These are phyloP conservation scores for Aspergillus chevalieri DNA, from an alignment of 2,329 filamentous ascomycete species.

Conservation along the genomic window DNA sequence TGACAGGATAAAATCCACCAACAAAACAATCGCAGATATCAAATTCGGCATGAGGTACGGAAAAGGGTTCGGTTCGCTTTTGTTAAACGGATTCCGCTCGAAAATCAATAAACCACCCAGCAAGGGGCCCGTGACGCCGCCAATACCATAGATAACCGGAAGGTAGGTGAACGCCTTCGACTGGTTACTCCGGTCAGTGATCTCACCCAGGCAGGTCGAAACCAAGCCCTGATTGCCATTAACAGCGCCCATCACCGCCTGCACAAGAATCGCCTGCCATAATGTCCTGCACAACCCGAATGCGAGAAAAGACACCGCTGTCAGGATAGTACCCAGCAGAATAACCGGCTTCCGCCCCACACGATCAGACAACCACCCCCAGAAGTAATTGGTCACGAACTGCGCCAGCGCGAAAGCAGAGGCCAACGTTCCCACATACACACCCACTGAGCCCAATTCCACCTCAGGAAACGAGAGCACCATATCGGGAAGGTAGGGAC, in stretches of 20 bases:
- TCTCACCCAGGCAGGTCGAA: conserved; percentile 86
- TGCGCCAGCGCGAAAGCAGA: conserved; percentile 90
- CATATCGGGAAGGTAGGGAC: conserved; percentile 92
- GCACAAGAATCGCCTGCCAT: conserved; percentile 78
- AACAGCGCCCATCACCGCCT: conserved; percentile 82
- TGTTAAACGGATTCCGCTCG: conserved; percentile 51
- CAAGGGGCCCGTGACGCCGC: conserved; percentile 85
- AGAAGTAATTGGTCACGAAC: conserved; percentile 84
- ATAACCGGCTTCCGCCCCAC: conserved; percentile 79
- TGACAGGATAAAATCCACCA: conserved; percentile 66
- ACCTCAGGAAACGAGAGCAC: conserved; percentile 78
- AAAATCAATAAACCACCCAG: conserved; percentile 80
- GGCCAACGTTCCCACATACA: conserved; percentile 87
- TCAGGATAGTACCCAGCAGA: conserved; percentile 72
- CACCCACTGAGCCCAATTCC: conserved; percentile 61
- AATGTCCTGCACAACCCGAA: conserved; percentile 83
- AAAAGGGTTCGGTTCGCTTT: conserved; percentile 52
- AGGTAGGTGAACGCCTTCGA: conserved; percentile 89
- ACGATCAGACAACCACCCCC: conserved; percentile 76
- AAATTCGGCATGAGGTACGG: conserved; percentile 85
- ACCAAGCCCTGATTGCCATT: conserved; percentile 96
- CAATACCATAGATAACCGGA: conserved; percentile 91
- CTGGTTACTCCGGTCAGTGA: conserved; percentile 93
- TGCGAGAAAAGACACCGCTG: conserved; percentile 70
- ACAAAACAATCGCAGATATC: conserved; percentile 64